A percentile compares a stretch with the other conserved stretches of the same genome.
These are phyloP conservation scores for Vigna unguiculata DNA, from an alignment of 306 rosid species.

Conservation along the genomic window DNA sequence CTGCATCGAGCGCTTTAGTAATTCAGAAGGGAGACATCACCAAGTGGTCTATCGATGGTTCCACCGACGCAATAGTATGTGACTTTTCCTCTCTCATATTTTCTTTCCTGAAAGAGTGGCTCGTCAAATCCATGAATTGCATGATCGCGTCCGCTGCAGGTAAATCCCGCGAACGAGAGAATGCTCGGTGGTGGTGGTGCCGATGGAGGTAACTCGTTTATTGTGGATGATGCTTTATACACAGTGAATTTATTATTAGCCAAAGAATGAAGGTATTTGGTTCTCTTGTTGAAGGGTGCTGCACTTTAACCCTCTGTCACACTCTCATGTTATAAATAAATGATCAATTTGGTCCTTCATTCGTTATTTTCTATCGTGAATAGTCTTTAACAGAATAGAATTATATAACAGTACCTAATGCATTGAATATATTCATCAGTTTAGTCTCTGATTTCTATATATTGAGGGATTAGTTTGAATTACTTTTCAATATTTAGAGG, in stretches of 20 bases:
- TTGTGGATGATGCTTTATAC: not conserved
- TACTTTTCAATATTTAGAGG: not conserved
- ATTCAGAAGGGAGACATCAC: slow-evolving; percentile 92
- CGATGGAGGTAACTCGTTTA: slow-evolving; percentile 75
- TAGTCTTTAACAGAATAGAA: not conserved
- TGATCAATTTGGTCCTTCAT: not conserved
- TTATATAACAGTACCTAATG: not conserved
- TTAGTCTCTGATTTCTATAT: not conserved
- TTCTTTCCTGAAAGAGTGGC: not conserved
- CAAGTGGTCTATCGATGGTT: slow-evolving; percentile 77
- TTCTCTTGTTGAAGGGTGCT: not conserved
- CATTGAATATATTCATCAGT: not conserved
- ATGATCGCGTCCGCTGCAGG: slow-evolving; percentile 50
- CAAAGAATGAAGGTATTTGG: not conserved
- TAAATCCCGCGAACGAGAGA: slow-evolving; percentile 89
- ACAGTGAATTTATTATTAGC: not conserved
- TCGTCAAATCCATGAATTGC: not conserved
- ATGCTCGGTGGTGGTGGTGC: slow-evolving; percentile 99
- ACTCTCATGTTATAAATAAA: not conserved
- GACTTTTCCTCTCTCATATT: slow-evolving; percentile 1
- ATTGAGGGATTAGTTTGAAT: not conserved
- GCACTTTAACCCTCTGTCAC: not conserved
- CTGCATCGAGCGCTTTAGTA: slow-evolving; percentile 62
- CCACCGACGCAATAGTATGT: slow-evolving; percentile 83
- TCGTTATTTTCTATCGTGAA: not conserved